Percentiles rank a stretch among this genome's conserved stretches.
These are phyloP conservation scores for Goffeauzyma gilvescens DNA, from an alignment of 768 basidiomycete genomes.

Conservation along the genomic window DNA sequence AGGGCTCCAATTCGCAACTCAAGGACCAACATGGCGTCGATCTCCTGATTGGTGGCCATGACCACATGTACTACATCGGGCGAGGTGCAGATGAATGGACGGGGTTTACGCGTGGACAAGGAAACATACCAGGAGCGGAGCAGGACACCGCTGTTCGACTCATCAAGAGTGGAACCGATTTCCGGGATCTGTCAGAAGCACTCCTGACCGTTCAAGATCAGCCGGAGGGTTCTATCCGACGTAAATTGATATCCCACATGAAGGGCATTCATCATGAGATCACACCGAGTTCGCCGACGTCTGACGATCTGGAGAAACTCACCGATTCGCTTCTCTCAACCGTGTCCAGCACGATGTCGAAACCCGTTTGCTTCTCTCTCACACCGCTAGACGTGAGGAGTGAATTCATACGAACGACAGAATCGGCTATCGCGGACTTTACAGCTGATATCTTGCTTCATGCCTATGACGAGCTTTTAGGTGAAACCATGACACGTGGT, in stretches of 20 bases:
- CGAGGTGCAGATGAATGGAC: constrained; percentile 25
- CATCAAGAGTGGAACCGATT: constrained; percentile 77
- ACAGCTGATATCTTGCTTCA: constrained; percentile 67
- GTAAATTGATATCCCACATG: constrained; percentile 45
- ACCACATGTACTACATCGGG: constrained; percentile 39
- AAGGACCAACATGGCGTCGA: constrained; percentile 54
- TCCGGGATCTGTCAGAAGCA: constrained; percentile 65
- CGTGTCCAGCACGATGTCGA: constrained; percentile 50
- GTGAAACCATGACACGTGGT: constrained; percentile 8
- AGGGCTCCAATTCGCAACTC: constrained; percentile 37
- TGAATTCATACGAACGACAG: constrained; percentile 50
- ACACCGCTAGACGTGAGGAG: constrained; percentile 56
- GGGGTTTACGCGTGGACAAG: constrained; percentile 21
- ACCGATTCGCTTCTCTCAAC: constrained; percentile 47
- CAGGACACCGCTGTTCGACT: constrained; percentile 24
- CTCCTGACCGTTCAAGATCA: constrained; percentile 44
- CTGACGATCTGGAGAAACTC: constrained; percentile 41
- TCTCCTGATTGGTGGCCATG: constrained; percentile 69
- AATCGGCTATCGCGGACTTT: constrained; percentile 50
- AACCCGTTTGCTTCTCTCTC: constrained; percentile 53
- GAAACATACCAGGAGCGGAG: constrained; percentile 17
- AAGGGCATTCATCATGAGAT: constrained; percentile 51
- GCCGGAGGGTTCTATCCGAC: constrained; percentile 46
- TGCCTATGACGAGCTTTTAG: constrained; percentile 37
- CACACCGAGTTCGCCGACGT: constrained; percentile 43